Evolutionary conservation across 129 eudicot genomes (phyloP).

Genomic region (Pseudognaphalium luteoalbum): DNA sequence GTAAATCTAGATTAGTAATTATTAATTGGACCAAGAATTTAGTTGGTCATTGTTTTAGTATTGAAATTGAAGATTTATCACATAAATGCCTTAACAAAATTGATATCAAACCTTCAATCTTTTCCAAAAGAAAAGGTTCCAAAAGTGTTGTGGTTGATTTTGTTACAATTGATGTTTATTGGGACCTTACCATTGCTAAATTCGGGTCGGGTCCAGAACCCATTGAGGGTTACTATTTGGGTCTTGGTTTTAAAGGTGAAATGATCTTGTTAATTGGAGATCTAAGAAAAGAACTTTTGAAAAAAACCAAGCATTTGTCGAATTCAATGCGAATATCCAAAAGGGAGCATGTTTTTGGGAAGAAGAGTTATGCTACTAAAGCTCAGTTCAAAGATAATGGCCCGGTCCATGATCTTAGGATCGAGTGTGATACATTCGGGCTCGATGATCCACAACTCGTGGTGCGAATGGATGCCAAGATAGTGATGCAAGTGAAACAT

Average conservation of each 20-base stretch:
- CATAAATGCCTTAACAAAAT: conserved; percentile 53
- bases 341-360: conserved; percentile 75
- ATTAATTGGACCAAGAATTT: conserved; percentile 70
- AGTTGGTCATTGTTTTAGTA: conserved; percentile 77
- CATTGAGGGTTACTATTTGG: conserved; percentile 60
- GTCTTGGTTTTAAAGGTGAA: conserved; percentile 54
- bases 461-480: conserved; percentile 56
- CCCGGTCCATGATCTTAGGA: conserved; percentile 54
- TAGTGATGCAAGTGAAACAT: conserved; percentile 72
- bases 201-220: conserved; percentile 84
- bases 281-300: conserved; percentile 64
- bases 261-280: conserved; percentile 72
- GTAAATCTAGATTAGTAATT: conserved; percentile 62
- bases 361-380: conserved; percentile 53
- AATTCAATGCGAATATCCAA: conserved; percentile 49
- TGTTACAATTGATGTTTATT: conserved; percentile 51
- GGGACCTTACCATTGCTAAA: conserved; percentile 77
- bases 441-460: conserved; percentile 54
- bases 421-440: conserved; percentile 63
- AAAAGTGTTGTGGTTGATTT: conserved; percentile 52
- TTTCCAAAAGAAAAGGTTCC: conserved; percentile 70
- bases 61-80: conserved; percentile 58
- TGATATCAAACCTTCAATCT: conserved; percentile 76
- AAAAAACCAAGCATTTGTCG: conserved; percentile 44
- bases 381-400: conserved; percentile 72